Conservation (phyloP, 2,329 filamentous ascomycete species). For the Cercospora brassicicola region DNA sequence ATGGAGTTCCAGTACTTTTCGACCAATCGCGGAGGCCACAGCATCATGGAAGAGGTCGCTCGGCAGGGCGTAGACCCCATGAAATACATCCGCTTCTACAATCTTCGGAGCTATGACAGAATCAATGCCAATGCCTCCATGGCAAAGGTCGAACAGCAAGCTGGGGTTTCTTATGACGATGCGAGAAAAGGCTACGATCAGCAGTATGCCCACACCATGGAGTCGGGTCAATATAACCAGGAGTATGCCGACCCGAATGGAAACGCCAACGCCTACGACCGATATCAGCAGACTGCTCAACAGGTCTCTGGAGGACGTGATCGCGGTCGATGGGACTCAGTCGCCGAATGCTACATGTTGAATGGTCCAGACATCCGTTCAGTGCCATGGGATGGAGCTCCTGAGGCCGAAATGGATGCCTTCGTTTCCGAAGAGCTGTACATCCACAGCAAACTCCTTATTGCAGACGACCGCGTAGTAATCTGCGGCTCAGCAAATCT, state of each 20-base stretch:
- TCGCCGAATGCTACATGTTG: constrained; percentile 81
- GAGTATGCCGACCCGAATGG: constrained; percentile 33
- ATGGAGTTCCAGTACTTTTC: constrained; percentile 85
- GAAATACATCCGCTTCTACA: constrained; percentile 80
- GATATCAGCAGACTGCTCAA: constrained; percentile 70
- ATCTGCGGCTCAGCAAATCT: constrained; percentile 77
- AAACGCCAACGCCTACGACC: constrained; percentile 52
- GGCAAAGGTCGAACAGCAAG: constrained; percentile 59
- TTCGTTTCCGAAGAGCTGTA: constrained; percentile 65
- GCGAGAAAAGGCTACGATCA: constrained; percentile 60
- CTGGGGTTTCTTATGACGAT: constrained; percentile 67
- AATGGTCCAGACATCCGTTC: constrained; percentile 68
- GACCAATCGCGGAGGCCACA: constrained; percentile 74
- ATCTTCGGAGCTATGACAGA: constrained; percentile 79
- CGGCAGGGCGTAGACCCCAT: constrained; percentile 67
- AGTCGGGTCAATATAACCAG: constrained; percentile 37
- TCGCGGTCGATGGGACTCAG: constrained; percentile 67
- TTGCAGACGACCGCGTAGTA: constrained; percentile 77
- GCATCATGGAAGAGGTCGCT: constrained; percentile 71
- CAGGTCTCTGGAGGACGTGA: constrained; percentile 50
- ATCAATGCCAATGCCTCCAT: constrained; percentile 70
- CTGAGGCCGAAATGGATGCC: constrained; percentile 58
- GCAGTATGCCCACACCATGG: constrained; percentile 35
- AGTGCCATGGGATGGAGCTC: constrained; percentile 59
- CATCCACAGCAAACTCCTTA: constrained; percentile 69